Base-by-base conservation (phyloP, 768 basidiomycete species). In the Panaeolus cyanescens region DNA sequence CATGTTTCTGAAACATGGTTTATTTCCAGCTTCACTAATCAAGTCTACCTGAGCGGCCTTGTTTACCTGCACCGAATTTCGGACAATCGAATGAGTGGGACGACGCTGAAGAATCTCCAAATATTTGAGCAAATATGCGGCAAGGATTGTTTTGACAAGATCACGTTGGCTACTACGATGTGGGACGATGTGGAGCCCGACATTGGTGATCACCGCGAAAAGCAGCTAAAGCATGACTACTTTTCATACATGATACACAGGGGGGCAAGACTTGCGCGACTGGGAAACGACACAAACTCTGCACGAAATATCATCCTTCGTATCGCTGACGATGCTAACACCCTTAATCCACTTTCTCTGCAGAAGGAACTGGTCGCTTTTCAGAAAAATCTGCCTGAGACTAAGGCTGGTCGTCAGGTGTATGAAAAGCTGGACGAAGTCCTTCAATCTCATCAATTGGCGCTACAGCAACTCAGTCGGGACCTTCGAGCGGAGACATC, bases 61-160 rank as follows among this genome's bases (percentile, higher is more conserved):
- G 2, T 65, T 9, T 65, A 65, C 20, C 54, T 65, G 7, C 64
- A 65, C 20, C 62, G 62, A 17, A 65, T 65, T 19, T 65, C 64
- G 12, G 42, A 56, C 6, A 59, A 60, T 12, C 62, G 64, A 42
- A 59, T 63, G 31, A 22, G 33, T 15, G 62, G 56, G 19, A 59
- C 54, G 0, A 61, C 59, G 0, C 31, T 37, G 4, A 59, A 50
- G 32, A 60, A 61, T 28, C 59, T 65, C 6, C 55, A 45, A 3
- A 31, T 63, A 9, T 61, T 65, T 25, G 37, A 39, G 17, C 32
- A 53, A 3, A 13, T 63, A 25, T 61, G 59, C 40, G 64, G 59
- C 13, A 19, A 50, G 10, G 50, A 32, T 17, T 59, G 62, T 6
- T 56, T 66, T 8, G 31, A 56, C 7, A 63, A 64, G 17, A 56